Base-by-base conservation (phyloP, 2,329 filamentous ascomycete genomes). In the Colletotrichum coccodes region DNA sequence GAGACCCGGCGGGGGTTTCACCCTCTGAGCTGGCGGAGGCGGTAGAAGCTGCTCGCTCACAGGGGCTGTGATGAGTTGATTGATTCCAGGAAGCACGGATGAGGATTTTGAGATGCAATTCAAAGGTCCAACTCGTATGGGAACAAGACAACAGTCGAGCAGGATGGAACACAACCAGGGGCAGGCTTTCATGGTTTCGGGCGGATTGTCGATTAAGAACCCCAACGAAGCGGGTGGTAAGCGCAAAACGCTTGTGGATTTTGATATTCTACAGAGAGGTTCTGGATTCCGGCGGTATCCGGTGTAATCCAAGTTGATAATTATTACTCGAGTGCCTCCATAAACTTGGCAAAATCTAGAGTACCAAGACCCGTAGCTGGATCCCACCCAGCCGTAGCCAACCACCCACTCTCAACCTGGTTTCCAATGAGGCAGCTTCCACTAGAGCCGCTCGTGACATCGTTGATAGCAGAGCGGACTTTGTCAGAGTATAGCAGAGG, bases 401-500 rank as follows among this genome's bases (percentile, higher is more conserved):
- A n/a, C 53, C 56, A 60, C 12, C 61, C 66, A 8, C n/a, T 47
- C 32, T 66, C 49, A 42, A 56, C 26, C 38, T 47, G 42, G 7
- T 50, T 28, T 7, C 50, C 52, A 8, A 44, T 11, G 18, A 49
- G n/a, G 6, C 57, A 68, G 23, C 57, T 47, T 2, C 52, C 47
- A 8, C 40, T 63, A 1, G 42, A 46, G 6, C 64, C 52, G 21
- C 16, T 38, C 14, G 36, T 68, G n/a, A 63, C 46, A 34, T 63
- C 46, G 6, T 47, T 46, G 28, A 70, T 44, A 3, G 64, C 64
- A 23, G 36, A 16, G 23, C 52, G 50, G 1, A 59, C 38, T 44
- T 68, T 54, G 53, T 67, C 50, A 16, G 73, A 74, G 72, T 82
- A 82, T 47, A 81, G 72, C 75, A 76, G 79, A 0, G 83, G 82